Evolutionary conservation across 2,329 filamentous ascomycete genomes (phyloP).

Genomic region (Hymenoscyphus fraxineus): DNA sequence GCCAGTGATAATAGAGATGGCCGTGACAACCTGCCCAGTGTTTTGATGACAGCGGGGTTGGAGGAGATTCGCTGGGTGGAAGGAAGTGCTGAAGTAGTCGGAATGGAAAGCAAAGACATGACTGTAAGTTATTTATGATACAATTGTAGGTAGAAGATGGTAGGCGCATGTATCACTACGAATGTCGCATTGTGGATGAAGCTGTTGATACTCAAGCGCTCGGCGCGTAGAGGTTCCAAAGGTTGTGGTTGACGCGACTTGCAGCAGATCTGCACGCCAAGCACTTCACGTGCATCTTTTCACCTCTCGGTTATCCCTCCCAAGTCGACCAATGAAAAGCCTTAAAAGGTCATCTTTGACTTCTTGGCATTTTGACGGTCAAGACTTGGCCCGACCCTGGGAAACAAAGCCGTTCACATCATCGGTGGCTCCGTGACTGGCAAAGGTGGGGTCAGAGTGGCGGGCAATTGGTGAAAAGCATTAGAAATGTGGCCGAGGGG

Average conservation of each 20-base stretch:
- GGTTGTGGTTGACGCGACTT: background rate
- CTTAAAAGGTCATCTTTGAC: background rate
- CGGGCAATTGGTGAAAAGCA: background rate
- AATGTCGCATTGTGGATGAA: background rate
- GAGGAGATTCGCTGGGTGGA: conserved; percentile 66
- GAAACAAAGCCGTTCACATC: background rate
- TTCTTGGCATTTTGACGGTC: background rate
- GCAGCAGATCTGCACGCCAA: background rate
- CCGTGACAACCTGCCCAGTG: conserved; percentile 67
- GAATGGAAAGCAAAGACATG: conserved; percentile 52
- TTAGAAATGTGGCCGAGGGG: background rate
- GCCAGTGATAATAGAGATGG: conserved; percentile 68
- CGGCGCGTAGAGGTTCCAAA: background rate
- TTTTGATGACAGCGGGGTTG: conserved; percentile 60
- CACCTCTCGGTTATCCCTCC: background rate
- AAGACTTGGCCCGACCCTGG: background rate
- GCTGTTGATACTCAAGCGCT: background rate
- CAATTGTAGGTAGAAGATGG: background rate
- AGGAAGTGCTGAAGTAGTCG: conserved; percentile 68
- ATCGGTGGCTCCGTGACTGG: background rate
- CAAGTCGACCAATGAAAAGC: background rate
- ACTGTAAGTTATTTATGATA: background rate
- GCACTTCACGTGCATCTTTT: background rate
- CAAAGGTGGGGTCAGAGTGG: background rate
- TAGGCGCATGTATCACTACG: background rate